Base-by-base conservation (phyloP, 169 alveolate species). In the Miamiensis avidus region DNA sequence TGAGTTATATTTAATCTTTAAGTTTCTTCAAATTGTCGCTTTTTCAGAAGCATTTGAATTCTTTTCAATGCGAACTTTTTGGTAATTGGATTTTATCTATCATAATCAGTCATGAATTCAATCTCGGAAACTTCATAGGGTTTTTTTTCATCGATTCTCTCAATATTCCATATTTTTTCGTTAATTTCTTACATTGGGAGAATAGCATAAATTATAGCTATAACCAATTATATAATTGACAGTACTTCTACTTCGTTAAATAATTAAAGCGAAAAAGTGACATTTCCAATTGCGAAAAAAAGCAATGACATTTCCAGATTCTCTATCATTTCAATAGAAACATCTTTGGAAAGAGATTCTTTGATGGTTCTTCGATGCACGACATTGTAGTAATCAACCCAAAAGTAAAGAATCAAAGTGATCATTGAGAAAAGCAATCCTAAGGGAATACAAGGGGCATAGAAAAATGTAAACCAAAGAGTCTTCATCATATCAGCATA, bases 401-500 rank as follows among this genome's bases (percentile, higher is more conserved):
- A 31, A 72, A 81, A 86, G 72, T 81, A 86, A 27, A 75, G 32
- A 81, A 65, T 74, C 65, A 86, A 75, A 32, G 87, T 83, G 20
- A 75, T 69, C 6, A 81, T 31, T 27, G 90, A 86, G 31, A 78
- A 74, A 25, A 81, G 33, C 20, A 81, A 78, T 27, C 90, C 90
- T 31, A 86, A 28, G 20, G 90, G 90, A 1, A 86, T 81, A 0
- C 81, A 79, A 11, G 87, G 74, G 0, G 84, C 82, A 75, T 74
- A 86, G 29, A 86, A 86, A 34, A 74, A 86, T 16, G 90, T 76
- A 28, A 86, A 86, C 90, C 90, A 86, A 86, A 86, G 79, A 0
- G 90, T 86, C 65, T 86, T 86, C 29, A 86, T 81, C n/a, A 86
- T 81, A 65, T 86, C 90, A 0, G 90, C 82, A 86, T 86, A 86